Evolutionary conservation across 2,329 filamentous ascomycete genomes (phyloP), one percentile per base, ranked within the genome.

Genomic region (Chaetothyriales sp.): DNA sequence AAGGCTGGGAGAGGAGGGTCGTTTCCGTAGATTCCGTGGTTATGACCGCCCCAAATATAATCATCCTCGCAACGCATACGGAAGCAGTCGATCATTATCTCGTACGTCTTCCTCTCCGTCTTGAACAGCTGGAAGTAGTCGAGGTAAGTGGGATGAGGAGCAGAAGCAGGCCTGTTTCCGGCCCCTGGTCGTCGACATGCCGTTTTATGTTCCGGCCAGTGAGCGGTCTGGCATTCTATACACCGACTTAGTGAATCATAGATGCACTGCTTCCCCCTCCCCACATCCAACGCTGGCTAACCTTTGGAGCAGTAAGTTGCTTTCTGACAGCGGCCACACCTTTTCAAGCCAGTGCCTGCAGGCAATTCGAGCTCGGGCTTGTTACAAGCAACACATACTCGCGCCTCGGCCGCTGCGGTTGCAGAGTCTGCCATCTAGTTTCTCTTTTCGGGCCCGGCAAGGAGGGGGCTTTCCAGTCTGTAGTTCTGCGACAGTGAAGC

Each of bases 141-240:
- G 43, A 43, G 3, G 43, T 51, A 43, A 20, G 5, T 15, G 42
- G 52, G 49, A 25, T 49, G 52, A 55, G 18, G 58, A 45, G 3
- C 66, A 60, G 0, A 70, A 55, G 4, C 52, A 48, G 46, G 39
- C 19, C 50, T 51, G 15, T 46, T 44, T 25, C 22, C 22, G 6
- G 22, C 22, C 22, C 22, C 22, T 18, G 46, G 48, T 49, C 49
- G 49, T 25, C 32, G 49, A 44, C 54, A 54, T 25, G 15, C 32
- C 19, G 44, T 32, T 57, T 73, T 73, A 60, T 78, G 75, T 5
- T 18, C 28, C 55, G 72, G 72, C 73, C 73, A 79, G 59, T 77
- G 66, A 1, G 61, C 58, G 54, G 70, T 73, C 59, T 78, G 71
- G 63, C 75, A 79, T 43, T 71, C 68, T 54, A n/a, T 49, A 25